Evolutionary conservation across 176 grass and related monocot genomes (phyloP), one percentile per base, ranked within the genome.

Genomic region (Juncus inflexus): DNA sequence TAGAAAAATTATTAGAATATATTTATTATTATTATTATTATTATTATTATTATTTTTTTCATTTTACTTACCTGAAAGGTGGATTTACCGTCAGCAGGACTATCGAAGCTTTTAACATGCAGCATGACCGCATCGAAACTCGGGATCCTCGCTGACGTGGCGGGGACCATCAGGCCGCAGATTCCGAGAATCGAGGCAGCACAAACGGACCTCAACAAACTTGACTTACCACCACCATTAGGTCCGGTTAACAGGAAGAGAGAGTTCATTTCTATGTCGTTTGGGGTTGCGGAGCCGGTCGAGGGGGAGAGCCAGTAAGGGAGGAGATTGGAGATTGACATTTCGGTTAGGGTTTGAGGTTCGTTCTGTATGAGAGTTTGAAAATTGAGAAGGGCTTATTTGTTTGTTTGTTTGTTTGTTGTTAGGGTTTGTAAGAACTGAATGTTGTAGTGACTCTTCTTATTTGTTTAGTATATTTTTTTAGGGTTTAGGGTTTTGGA

Each of bases 151-250:
- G 87, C 85, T 40, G 85, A 91, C 76, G 74, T 70, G 72, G 85
- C 86, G 63, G 94, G 88, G 77, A 97, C 94, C 94, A 97, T 97
- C 73, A 97, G 75, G 58, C 92, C 92, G 79, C 92, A 91, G 73
- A 97, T 84, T 81, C 92, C 87, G 77, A 97, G 92, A 47, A 97
- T 79, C 5, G 85, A 71, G 62, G 85, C 88, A 36, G 88, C 92
- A 82, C 88, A 97, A 13, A 97, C 81, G 79, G 94, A 97, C 56
- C 94, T 82, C 58, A 97, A 63, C 73, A 97, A 78, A 75, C 92
- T 91, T 35, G 92, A 97, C 88, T 97, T 97, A 64, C 87, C 92
- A 75, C 92, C 92, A 67, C 87, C 87, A 81, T 97, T 97, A 67
- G 92, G 87, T n/a, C 92, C 87, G 71, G 92, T 97, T 61, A 91